Evolutionary conservation across 148 eudicot species (phyloP).

Genomic region (Tetragonia tetragonoides): DNA sequence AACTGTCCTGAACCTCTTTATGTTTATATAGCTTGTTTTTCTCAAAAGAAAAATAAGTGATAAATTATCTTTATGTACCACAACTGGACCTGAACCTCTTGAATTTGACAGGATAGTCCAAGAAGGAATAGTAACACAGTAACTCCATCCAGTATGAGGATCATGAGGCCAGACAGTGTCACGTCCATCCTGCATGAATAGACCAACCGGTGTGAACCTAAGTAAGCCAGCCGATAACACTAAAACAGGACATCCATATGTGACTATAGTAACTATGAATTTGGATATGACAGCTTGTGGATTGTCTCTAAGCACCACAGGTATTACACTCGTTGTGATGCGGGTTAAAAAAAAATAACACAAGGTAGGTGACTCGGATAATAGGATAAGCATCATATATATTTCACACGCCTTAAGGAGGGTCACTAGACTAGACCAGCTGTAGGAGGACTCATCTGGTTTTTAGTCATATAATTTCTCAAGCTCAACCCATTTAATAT

Average conservation of each 20-base stretch:
- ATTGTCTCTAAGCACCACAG: too few relatives aligned
- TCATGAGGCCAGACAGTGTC: slow-evolving; percentile 90
- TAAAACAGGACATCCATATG: neutral
- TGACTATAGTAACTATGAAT: neutral
- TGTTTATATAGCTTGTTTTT: neutral
- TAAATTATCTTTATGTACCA: slow-evolving; percentile 44
- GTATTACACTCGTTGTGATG: too few relatives aligned
- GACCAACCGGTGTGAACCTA: neutral
- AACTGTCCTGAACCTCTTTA: slow-evolving; percentile 52
- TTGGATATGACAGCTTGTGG: neutral
- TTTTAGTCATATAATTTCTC: too few relatives aligned
- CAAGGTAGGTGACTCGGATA: too few relatives aligned
- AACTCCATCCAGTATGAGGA: slow-evolving; percentile 85
- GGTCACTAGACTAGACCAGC: neutral
- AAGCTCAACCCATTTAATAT: neutral
- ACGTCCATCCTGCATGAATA: slow-evolving; percentile 62
- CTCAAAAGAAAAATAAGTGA: neutral
- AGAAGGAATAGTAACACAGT: slow-evolving; percentile 91
- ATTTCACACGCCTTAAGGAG: neutral
- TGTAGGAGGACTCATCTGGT: neutral
- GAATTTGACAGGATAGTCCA: slow-evolving; percentile 68
- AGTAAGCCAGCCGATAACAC: neutral
- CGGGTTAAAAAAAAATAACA: too few relatives aligned
- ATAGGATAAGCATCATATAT: neutral
- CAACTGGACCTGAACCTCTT: slow-evolving; percentile 67